A percentile compares a stretch with the other conserved stretches of the same genome.
Conservation (phyloP, 345 rosid species). For the Populus nigra region DNA sequence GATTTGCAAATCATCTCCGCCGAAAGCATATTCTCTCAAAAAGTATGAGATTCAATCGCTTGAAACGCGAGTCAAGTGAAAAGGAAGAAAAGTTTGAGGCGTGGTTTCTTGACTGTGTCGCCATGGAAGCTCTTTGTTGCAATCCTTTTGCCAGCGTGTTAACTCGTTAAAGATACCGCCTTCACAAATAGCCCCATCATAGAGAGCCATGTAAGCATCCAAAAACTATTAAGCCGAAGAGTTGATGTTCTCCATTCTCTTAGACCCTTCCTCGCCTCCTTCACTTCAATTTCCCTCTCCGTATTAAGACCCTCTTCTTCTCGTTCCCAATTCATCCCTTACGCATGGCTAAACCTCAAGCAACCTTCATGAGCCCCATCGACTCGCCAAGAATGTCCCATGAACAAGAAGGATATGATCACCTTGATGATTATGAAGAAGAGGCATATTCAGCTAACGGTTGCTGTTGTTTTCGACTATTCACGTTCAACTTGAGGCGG, state of each 20-base stretch:
- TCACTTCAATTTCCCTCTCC: slow-evolving; percentile 1
- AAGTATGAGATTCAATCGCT: no score
- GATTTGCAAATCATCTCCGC: no score
- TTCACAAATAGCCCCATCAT: background rate
- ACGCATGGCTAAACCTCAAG: slow-evolving; percentile 14
- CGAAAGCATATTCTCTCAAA: no score
- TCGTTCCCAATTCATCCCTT: background rate
- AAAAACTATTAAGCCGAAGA: background rate
- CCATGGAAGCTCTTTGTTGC: background rate
- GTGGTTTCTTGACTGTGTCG: background rate
- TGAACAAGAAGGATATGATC: slow-evolving; percentile 27
- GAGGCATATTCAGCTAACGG: slow-evolving; percentile 12
- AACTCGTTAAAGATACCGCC: background rate
- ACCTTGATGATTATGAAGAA: slow-evolving; percentile 16
- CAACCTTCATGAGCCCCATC: slow-evolving; percentile 1
- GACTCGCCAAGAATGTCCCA: slow-evolving; percentile 31
- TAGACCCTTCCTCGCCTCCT: background rate
- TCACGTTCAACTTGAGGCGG: slow-evolving; percentile 33
- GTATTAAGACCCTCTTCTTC: background rate
- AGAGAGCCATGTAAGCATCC: background rate
- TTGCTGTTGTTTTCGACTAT: slow-evolving; percentile 36
- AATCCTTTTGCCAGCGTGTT: background rate
- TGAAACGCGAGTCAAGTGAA: no score
- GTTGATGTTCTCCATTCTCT: background rate
- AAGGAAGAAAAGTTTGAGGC: no score